Evolutionary conservation across 257 asterid species (phyloP).

Genomic region (Rauvolfia tetraphylla): DNA sequence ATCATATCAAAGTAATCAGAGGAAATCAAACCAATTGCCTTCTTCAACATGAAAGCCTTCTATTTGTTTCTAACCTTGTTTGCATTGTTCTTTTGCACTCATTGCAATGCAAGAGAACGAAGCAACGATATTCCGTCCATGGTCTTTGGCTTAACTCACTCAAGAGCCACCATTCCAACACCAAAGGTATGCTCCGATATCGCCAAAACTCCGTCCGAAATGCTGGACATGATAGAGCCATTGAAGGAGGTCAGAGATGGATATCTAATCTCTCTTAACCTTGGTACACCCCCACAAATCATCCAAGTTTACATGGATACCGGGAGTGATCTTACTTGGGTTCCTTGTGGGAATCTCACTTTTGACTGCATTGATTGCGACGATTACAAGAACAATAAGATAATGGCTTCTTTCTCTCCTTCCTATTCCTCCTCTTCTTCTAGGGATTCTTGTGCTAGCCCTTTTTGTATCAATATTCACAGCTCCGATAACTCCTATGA

Average conservation of each 20-base stretch:
- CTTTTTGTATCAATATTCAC: conserved; percentile 42
- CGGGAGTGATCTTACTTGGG: conserved; percentile 85
- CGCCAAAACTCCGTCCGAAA: conserved; percentile 19
- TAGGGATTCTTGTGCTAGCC: conserved; percentile 52
- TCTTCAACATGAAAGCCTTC: conserved; percentile 13
- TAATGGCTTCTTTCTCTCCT: conserved; percentile 44
- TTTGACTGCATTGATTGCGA: conserved; percentile 65
- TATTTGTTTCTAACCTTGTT: conserved; percentile 19
- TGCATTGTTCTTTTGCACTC: conserved; percentile 19
- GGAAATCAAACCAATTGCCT: conserved; percentile 6
- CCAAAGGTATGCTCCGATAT: conserved; percentile 28
- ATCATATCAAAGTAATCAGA: conserved; percentile 4
- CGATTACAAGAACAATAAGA: conserved; percentile 32
- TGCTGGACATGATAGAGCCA: conserved; percentile 45
- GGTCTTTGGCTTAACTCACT: conserved; percentile 44
- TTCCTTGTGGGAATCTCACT: conserved; percentile 60
- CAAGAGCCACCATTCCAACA: conserved; percentile 27
- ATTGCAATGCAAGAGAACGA: conserved; percentile 35
- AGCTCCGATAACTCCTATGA: conserved; percentile 56
- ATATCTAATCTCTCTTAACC: conserved; percentile 50
- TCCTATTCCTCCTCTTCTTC: conserved; percentile 41
- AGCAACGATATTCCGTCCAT: conserved; percentile 30
- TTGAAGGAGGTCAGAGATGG: conserved; percentile 59
- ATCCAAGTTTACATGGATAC: conserved; percentile 61
- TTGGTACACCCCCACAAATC: conserved; percentile 70